Base-by-base conservation (phyloP, 2,329 filamentous ascomycete genomes). In the Sarocladiaceae sp. region DNA sequence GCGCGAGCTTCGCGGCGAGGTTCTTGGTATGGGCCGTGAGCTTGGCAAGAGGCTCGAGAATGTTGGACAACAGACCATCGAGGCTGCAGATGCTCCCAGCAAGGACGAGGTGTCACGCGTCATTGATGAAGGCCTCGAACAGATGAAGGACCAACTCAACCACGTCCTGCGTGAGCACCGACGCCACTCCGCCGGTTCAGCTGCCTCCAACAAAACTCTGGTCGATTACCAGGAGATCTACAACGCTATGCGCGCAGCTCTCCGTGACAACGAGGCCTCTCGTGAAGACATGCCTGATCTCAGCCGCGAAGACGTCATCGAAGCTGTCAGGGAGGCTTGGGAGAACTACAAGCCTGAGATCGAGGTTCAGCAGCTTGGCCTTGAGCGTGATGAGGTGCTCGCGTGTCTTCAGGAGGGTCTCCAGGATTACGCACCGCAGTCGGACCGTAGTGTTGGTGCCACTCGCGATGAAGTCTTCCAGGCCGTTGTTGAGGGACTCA, bases 311-410 rank as follows among this genome's bases (percentile, higher is more conserved):
- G 90, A 95, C 54, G 89, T 97, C 31, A 80, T 97, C 2, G 80
- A 88, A 25, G 91, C 92, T 3, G 88, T 97, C 13, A 85, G 86
- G 59, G 91, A 96, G 59, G 93, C 92, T 1, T 96, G 91, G 83
- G 93, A 97, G 64, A 89, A 85, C 51, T 96, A 96, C 71, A 96
- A 96, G 69, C 93, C 93, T 1, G 90, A 97, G 60, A 90, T 96
- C 49, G 87, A 96, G 60, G 79, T 96, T 4, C 87, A 96, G 60
- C 90, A 96, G 61, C 88, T 95, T 56, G 93, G 92, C 2, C 75
- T 97, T 1, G 93, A 96, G 66, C 82, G 90, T 4, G 90, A 97
- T 12, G 93, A 97, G 63, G 88, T 97, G 46, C 75, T 97, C 13
- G 84, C 87, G 35, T 96, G 91, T 58, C 77, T 97, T 23, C 85